Evolutionary conservation across 495 filamentous ascomycete genomes (phyloP).

Genomic region (Melanomma pulvis-pyrius): DNA sequence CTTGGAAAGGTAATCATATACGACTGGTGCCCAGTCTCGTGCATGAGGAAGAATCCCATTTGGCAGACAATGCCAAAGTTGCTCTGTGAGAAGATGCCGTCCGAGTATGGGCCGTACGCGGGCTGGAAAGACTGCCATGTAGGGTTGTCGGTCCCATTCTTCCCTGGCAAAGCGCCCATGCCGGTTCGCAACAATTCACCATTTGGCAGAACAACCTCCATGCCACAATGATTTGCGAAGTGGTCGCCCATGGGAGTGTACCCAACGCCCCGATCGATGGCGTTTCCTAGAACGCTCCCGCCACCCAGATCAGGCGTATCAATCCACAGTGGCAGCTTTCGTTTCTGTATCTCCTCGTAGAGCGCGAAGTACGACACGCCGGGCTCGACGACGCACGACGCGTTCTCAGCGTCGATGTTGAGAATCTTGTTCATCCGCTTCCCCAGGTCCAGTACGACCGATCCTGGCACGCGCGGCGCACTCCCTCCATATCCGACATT

Average conservation of each 20-base stretch:
- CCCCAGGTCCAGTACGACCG: conserved; percentile 58
- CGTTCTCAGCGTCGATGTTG: conserved; percentile 56
- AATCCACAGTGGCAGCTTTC: conserved; percentile 53
- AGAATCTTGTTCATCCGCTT: conserved; percentile 59
- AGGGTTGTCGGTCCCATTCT: too few species aligned
- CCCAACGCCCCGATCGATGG: conserved; percentile 57
- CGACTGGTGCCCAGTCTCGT: conserved; percentile 55
- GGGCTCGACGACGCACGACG: conserved; percentile 59
- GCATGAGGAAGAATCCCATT: conserved; percentile 63
- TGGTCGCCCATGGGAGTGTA: conserved; percentile 61
- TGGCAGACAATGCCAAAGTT: conserved; percentile 63
- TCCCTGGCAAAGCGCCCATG: conserved; percentile 59
- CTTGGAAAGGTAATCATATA: conserved; percentile 56
- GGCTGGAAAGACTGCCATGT: conserved; percentile 58
- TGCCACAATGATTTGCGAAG: conserved; percentile 52
- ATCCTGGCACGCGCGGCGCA: conserved; percentile 57
- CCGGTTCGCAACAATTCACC: conserved; percentile 60
- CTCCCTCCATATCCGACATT: conserved; percentile 63
- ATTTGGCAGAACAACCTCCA: conserved; percentile 59
- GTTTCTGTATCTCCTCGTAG: conserved; percentile 55
- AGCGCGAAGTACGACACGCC: conserved; percentile 60
- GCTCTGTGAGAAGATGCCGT: conserved; percentile 62
- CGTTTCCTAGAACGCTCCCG: conserved; percentile 57
- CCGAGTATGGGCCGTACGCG: conserved; percentile 59
- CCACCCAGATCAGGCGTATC: conserved; percentile 61